phyloP scores from a whole-genome alignment of 2,329 filamentous ascomycete species.

The Pseudogymnoascus sp. region DNA sequence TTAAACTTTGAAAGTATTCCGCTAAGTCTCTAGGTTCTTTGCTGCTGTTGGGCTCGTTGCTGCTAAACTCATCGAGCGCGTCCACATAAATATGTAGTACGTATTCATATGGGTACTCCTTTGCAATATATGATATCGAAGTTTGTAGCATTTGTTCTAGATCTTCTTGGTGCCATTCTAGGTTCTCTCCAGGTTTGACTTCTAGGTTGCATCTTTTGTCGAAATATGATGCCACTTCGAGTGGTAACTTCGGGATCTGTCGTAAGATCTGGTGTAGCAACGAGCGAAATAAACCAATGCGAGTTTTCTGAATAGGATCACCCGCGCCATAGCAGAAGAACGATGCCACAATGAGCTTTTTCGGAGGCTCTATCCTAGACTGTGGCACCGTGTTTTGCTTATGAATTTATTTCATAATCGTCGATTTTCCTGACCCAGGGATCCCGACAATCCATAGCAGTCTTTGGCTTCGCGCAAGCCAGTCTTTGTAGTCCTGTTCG shows the following conservation, averaged over 20 bases:
- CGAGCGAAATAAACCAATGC: slow-evolving; percentile 42
- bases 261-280: slow-evolving; percentile 40
- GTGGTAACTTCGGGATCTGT: not conserved
- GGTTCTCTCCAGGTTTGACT: not conserved
- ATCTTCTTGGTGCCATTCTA: not conserved
- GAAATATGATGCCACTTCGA: not conserved
- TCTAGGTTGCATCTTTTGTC: not conserved
- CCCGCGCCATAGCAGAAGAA: not conserved
- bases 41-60: not conserved
- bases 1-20: not conserved
- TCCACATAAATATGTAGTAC: slow-evolving; percentile 27
- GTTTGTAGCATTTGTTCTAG: not conserved
- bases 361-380: not conserved
- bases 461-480: slow-evolving; percentile 10
- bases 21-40: not conserved
- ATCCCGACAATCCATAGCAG: slow-evolving; percentile 19
- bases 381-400: not conserved
- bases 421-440: slow-evolving; percentile 14
- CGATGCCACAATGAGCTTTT: not conserved
- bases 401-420: slow-evolving; percentile 16
- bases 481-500: slow-evolving; percentile 9
- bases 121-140: not conserved
- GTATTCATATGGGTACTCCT: not conserved
- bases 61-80: slow-evolving; percentile 29
- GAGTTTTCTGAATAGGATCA: not conserved